phyloP scores from a whole-genome alignment of 2,329 filamentous ascomycete species.

The Colletotrichum simmondsii region DNA sequence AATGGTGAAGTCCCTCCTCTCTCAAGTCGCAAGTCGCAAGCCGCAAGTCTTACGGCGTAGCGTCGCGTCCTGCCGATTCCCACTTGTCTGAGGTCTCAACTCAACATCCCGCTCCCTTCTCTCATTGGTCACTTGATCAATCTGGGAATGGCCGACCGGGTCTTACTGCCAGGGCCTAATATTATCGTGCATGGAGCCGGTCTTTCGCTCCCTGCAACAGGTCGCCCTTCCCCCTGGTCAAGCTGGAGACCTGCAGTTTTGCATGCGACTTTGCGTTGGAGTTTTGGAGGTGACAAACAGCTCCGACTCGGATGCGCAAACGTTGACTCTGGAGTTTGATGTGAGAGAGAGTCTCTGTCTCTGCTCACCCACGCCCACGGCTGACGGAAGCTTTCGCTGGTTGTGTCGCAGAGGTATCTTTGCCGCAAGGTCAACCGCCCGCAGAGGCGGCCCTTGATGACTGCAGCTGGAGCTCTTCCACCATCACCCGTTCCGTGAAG shows the following conservation, averaged over 20 bases:
- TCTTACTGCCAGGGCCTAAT: conserved; percentile 18
- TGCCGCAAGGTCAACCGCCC: not conserved
- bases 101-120: not conserved
- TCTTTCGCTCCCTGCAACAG: conserved; percentile 13
- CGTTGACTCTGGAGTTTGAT: not conserved
- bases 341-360: not conserved
- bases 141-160: conserved; percentile 10
- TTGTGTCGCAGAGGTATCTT: not conserved
- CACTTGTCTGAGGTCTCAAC: conserved; percentile 25
- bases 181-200: conserved; percentile 22
- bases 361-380: not conserved
- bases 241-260: conserved; percentile 22
- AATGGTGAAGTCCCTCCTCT: not conserved
- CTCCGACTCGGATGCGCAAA: not conserved
- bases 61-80: conserved; percentile 1
- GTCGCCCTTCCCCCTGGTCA: conserved; percentile 4
- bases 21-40: not conserved
- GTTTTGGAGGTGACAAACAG: conserved; percentile 13
- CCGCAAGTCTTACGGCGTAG: not conserved
- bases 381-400: not conserved
- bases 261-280: not conserved
- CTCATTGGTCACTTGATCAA: conserved; percentile 6
- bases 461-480: conserved; percentile 12
- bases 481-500: not conserved
- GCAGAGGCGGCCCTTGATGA: conserved; percentile 16